Evolutionary conservation across 2,329 filamentous ascomycete species (phyloP), one percentile per base, ranked within the genome.

Genomic region (Magnaporthales sp.): DNA sequence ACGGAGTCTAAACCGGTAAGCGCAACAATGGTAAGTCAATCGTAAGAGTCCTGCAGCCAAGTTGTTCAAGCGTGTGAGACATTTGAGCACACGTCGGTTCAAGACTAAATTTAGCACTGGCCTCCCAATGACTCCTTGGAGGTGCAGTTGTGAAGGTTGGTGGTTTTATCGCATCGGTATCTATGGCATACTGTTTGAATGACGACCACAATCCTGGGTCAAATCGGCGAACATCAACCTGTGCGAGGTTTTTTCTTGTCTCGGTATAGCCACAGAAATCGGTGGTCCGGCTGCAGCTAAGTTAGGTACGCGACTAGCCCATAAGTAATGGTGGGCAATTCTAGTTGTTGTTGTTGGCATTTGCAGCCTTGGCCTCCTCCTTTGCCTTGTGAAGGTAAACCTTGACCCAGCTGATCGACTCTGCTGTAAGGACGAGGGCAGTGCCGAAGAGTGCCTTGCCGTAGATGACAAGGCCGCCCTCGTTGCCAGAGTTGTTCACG

Each of bases 401-500:
- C 74, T 84, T 83, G 69, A 90, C 73, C 82, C 85, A 90, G 66
- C 79, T 79, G 66, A 91, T 77, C 1, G 86, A 84, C 76, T 92
- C 89, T 70, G 83, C 84, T 63, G 86, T 86, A 64, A 93, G 81
- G 63, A 91, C 83, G 63, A 92, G 80, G 27, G 85, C 84, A 15
- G 90, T 91, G 65, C 84, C 85, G 70, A 92, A 80, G 15, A 86
- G 79, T 11, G 91, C 91, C 82, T 91, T 92, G 73, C 88, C 85
- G 68, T 85, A 84, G 3, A 87, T 84, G n/a, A 92, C 79, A 46
- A 89, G 74, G 62, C 87, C 86, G 32, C 89, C 84, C 69, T 86
- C 85, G 63, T 86, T 85, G 56, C 51, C 51, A 62, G 87, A 87
- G 32, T 89, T 84, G 69, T 86, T 85, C 62, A 86, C 85, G 56